A percentile compares a stretch with the other conserved stretches of the same genome.
Conservation (phyloP, 768 basidiomycete species). For the Suillus lakei region DNA sequence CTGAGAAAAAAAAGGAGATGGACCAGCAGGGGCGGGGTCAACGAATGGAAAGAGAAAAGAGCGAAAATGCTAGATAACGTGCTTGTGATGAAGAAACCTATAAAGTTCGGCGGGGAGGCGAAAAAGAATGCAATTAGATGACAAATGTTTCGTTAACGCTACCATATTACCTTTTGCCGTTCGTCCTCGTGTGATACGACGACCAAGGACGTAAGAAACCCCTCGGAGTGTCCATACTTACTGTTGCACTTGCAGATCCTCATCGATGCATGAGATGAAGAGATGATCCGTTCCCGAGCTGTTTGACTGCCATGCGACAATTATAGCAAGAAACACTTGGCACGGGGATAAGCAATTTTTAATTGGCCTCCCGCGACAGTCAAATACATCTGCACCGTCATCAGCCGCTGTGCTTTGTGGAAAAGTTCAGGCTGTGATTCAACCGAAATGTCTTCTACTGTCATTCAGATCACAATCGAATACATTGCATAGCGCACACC, state of each 20-base stretch:
- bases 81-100: not conserved
- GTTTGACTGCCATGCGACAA: no score
- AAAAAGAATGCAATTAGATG: not conserved
- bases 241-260: not conserved
- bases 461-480: not conserved
- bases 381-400: not conserved
- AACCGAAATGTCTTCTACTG: not conserved
- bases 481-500: not conserved
- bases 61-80: not conserved
- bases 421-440: not conserved
- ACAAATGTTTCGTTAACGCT: conserved; percentile 4
- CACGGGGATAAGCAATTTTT: not conserved
- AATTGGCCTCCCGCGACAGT: not conserved
- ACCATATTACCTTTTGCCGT: not conserved
- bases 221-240: not conserved
- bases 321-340: not conserved
- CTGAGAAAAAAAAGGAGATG: not conserved
- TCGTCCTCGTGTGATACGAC: not conserved
- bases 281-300: not conserved
- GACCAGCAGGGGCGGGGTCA: not conserved
- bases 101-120: conserved; percentile 2
- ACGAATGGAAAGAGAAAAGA: conserved; percentile 1
- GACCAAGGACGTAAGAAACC: not conserved
- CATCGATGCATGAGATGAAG: not conserved
- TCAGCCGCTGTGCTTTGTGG: not conserved